phyloP scores from a whole-genome alignment of 371 early-diverging fungal genomes.

The Apophysomyces elegans region DNA sequence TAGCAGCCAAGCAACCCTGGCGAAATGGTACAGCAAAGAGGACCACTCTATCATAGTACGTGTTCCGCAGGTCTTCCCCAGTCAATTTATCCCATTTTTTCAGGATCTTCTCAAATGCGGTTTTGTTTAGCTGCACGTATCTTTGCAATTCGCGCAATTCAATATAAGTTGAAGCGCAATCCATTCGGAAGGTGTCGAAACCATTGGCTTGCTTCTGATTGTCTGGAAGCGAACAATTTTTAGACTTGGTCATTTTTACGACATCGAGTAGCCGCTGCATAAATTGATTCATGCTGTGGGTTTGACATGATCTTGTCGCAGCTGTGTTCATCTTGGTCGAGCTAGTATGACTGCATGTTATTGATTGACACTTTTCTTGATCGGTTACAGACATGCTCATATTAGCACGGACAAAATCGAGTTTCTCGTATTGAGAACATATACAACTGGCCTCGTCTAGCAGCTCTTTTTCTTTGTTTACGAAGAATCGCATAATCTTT shows the following conservation, averaged over 20 bases:
- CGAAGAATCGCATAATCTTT: conserved; percentile 23
- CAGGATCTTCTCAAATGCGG: conserved; percentile 92
- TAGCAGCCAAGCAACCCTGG: conserved; percentile 33
- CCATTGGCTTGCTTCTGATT: conserved; percentile 1
- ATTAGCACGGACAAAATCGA: not conserved
- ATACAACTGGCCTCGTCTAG: conserved; percentile 17
- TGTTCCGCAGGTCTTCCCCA: conserved; percentile 42
- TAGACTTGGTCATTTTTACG: not conserved
- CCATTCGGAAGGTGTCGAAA: conserved; percentile 16
- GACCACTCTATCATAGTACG: conserved; percentile 49
- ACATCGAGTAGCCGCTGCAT: not conserved
- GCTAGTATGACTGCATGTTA: not conserved
- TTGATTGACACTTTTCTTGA: not conserved
- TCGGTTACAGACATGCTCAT: not conserved
- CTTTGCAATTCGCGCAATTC: conserved; percentile 75
- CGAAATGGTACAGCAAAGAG: conserved; percentile 55
- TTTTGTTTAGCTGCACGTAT: conserved; percentile 86
- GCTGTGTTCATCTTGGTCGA: not conserved
- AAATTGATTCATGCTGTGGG: not conserved
- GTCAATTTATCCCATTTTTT: conserved; percentile 94
- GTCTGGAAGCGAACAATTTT: not conserved
- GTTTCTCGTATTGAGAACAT: not conserved
- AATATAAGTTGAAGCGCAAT: conserved; percentile 19
- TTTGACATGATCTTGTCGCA: not conserved
- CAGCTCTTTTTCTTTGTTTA: conserved; percentile 11